A percentile compares a stretch with the other conserved stretches of the same genome.
Conservation (phyloP, 106 monocot species). For the Cymbidium sinense region DNA sequence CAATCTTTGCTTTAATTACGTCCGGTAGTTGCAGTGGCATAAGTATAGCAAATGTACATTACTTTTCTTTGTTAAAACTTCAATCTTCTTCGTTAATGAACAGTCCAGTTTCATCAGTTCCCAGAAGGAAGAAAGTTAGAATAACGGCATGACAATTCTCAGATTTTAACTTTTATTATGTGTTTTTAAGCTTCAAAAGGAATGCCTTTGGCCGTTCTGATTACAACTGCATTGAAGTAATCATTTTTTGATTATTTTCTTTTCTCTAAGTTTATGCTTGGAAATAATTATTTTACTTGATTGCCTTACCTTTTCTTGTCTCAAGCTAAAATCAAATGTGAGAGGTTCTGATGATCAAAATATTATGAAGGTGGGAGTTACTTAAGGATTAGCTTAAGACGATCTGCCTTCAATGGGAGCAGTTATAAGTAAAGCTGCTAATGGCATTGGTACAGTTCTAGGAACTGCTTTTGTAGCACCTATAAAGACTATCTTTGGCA, state of each 20-base stretch:
- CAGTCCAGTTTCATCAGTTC: too few species aligned
- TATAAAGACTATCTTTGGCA: conserved; percentile 45
- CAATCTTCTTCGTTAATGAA: too few species aligned
- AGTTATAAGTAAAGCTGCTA: conserved; percentile 39
- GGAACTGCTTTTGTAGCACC: conserved; percentile 51
- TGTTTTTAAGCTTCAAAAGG: too few species aligned
- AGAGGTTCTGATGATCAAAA: neutral
- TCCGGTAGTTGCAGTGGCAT: too few species aligned
- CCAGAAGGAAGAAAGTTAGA: too few species aligned
- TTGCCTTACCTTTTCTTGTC: neutral
- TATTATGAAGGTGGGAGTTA: neutral
- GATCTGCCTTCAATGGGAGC: conserved; percentile 26
- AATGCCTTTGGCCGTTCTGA: too few species aligned
- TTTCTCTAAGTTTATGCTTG: neutral
- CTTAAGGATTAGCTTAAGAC: neutral
- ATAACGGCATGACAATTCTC: too few species aligned
- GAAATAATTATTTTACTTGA: neutral
- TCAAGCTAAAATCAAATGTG: neutral
- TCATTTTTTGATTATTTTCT: neutral
- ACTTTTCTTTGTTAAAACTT: too few species aligned
- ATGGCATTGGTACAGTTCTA: conserved; percentile 31
- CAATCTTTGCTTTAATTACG: too few species aligned
- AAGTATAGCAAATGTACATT: too few species aligned
- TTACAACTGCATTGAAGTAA: too few species aligned
- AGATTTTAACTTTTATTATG: too few species aligned